Percentiles rank a stretch among this genome's conserved stretches.
Conservation (phyloP, 2,329 filamentous ascomycete species). For the Xylariomycetidae sp. region DNA sequence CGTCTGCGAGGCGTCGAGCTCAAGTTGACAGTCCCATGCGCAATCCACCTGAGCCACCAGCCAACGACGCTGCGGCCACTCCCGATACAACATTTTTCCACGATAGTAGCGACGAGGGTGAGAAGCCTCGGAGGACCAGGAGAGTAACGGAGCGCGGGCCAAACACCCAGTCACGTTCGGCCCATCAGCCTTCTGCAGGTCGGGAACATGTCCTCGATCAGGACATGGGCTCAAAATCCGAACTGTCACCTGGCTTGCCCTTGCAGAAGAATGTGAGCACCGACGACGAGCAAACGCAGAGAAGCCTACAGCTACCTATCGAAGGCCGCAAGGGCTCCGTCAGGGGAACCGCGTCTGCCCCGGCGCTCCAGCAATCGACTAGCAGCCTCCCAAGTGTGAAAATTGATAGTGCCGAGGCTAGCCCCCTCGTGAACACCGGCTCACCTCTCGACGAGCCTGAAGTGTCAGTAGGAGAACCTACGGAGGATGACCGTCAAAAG, state of each 20-base stretch:
- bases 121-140: conserved; percentile 6
- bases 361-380: conserved; percentile 42
- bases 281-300: conserved; percentile 12
- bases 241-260: conserved; percentile 12
- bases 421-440: conserved; percentile 32
- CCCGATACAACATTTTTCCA: conserved; percentile 45
- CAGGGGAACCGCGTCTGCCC: conserved; percentile 35
- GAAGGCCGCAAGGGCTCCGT: conserved; percentile 31
- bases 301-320: conserved; percentile 29
- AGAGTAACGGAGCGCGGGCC: conserved; percentile 2
- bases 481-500: conserved; percentile 68
- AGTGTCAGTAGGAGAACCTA: conserved; percentile 53
- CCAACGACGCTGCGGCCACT: conserved; percentile 13
- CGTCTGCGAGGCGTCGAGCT: conserved; percentile 13
- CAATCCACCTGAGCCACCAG: conserved; percentile 21
- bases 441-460: conserved; percentile 55
- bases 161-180: background rate
- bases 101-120: conserved; percentile 47
- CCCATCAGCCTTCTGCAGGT: conserved; percentile 5
- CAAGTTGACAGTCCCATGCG: conserved; percentile 19
- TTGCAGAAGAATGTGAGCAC: conserved; percentile 14
- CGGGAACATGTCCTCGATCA: conserved; percentile 10
- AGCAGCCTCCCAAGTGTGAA: conserved; percentile 45
- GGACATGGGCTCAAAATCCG: conserved; percentile 5
- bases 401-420: conserved; percentile 40